A percentile compares a stretch with the other conserved stretches of the same genome.
These are phyloP conservation scores for Xylaria sp. DNA, from an alignment of 2,329 filamentous ascomycete species.

Conservation along the genomic window DNA sequence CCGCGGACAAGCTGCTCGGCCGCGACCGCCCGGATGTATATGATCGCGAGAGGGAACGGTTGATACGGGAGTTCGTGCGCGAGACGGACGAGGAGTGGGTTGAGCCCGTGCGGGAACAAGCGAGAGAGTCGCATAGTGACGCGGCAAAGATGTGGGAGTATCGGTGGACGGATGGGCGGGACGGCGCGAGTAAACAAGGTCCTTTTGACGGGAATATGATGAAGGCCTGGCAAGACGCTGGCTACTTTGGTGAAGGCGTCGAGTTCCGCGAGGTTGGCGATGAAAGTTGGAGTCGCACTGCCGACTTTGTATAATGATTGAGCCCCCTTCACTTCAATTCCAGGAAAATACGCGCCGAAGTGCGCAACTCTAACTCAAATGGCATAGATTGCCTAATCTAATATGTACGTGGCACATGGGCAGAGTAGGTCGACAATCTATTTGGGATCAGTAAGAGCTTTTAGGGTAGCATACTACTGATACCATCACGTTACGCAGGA, in stretches of 20 bases:
- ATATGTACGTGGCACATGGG: background rate
- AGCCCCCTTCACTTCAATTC: background rate
- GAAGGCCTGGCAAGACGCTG: conserved; percentile 89
- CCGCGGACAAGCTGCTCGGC: conserved; percentile 85
- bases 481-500: conserved; percentile 4
- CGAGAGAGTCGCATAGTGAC: conserved; percentile 39
- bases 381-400: background rate
- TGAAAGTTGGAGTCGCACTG: conserved; percentile 63
- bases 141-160: conserved; percentile 79
- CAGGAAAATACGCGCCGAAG: background rate
- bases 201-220: conserved; percentile 88
- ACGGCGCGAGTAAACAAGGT: conserved; percentile 81
- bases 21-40: conserved; percentile 91
- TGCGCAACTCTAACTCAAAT: background rate
- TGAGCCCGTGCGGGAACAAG: conserved; percentile 52
- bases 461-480: conserved; percentile 35
- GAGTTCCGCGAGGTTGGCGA: conserved; percentile 74
- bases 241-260: conserved; percentile 91
- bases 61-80: conserved; percentile 82
- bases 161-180: conserved; percentile 88
- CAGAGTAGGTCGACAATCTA: background rate
- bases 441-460: background rate
- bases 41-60: conserved; percentile 83
- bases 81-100: conserved; percentile 90
- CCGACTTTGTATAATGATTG: conserved; percentile 57